Evolutionary conservation across 2,329 filamentous ascomycete species (phyloP).

Genomic region (Metarhizium humberi): DNA sequence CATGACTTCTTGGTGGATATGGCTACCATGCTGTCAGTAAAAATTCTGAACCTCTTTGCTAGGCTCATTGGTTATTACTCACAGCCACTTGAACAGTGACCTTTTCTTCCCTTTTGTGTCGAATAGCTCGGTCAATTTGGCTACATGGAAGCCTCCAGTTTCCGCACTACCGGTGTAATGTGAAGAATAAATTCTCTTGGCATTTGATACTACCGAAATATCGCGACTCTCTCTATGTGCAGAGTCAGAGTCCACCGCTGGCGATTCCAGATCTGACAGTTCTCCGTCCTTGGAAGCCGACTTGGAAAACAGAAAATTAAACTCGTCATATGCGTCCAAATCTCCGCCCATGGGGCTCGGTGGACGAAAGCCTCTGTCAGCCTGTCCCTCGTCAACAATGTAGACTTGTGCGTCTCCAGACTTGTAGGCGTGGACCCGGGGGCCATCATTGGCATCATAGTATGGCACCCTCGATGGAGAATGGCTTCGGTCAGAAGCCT

Average conservation of each 20-base stretch:
- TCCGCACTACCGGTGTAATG: slow-evolving; percentile 29
- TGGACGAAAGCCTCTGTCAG: slow-evolving; percentile 1
- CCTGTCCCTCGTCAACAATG: neutral
- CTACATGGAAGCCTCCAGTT: slow-evolving; percentile 24
- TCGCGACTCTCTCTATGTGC: slow-evolving; percentile 9
- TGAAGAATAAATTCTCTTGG: slow-evolving; percentile 22
- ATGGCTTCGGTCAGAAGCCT: neutral
- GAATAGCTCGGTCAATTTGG: slow-evolving; percentile 25
- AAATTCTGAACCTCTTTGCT: neutral
- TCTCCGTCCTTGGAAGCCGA: slow-evolving; percentile 17
- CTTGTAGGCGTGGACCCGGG: neutral
- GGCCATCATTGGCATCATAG: neutral
- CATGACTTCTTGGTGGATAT: slow-evolving; percentile 30
- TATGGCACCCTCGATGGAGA: neutral
- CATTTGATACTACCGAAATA: slow-evolving; percentile 7
- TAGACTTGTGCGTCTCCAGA: neutral
- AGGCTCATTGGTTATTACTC: slow-evolving; percentile 1
- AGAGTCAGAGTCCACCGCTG: slow-evolving; percentile 15
- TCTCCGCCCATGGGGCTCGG: slow-evolving; percentile 14
- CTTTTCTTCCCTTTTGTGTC: slow-evolving; percentile 20
- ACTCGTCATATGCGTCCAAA: slow-evolving; percentile 19
- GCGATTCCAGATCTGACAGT: slow-evolving; percentile 18
- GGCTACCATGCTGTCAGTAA: slow-evolving; percentile 16
- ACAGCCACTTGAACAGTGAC: slow-evolving; percentile 34
- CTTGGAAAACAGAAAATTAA: slow-evolving; percentile 14